Base-by-base conservation (phyloP, 139 green algal species). In the Chlorella sp. region DNA sequence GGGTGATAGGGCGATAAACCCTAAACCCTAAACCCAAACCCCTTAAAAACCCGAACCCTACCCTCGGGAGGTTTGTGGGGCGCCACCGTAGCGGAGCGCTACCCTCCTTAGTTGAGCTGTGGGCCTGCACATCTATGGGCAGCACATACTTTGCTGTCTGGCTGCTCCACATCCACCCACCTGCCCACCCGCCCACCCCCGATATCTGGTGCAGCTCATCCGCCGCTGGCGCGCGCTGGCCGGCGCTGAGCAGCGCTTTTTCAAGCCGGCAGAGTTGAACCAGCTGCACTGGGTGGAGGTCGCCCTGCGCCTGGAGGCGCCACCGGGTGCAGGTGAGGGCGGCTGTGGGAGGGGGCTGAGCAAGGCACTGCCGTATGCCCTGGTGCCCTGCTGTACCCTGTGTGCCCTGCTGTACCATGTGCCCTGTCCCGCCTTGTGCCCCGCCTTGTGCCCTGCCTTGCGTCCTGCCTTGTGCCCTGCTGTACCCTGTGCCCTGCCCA, bases 261-360 rank as follows among this genome's bases (percentile, higher is more conserved):
- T 88, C 53, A 64, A 36, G 7, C n/a, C n/a, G 3, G n/a, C 75
- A 3, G 91, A 93, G 88, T 84, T 93, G 18, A 81, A 81, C n/a
- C 88, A 93, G 91, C 91, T 93, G 66, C 83, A 90, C 36, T 79
- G 88, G 42, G 83, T 90, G 78, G 83, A 92, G 78, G 42, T 88
- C 53, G 83, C 89, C 4, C 73, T 91, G 40, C 78, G 81, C 42
- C 90, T 92, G 75, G 87, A 91, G 76, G 87, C 86, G 36, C 57
- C 75, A 9, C 48, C 48, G 64, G 64, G 21, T n/a, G 64, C 22
- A 16, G 28, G 14, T 76, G 68, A 32, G 68, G 68, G 21, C 32
- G 19, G 18, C 18, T 32, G 68, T 12, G 30, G 16, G 21, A 32
- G 24, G 68, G 30, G 68, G 68, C 24, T 76, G 68, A 32, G 19